Base-by-base conservation (phyloP, 1,284 basidiomycete genomes). In the Rhodotorula sp. region DNA sequence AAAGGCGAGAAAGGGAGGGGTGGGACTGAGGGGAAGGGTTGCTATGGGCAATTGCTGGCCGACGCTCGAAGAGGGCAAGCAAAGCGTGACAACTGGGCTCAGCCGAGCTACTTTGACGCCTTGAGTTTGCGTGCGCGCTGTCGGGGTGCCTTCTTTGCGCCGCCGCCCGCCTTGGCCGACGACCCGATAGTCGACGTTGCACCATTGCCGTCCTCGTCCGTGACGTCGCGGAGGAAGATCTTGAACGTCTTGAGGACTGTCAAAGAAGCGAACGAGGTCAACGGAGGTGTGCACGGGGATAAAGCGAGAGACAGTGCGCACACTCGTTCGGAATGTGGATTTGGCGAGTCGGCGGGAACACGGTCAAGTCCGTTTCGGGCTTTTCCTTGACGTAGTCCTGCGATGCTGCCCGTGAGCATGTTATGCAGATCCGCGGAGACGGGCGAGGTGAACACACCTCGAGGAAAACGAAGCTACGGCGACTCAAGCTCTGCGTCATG, bases 281-380 rank as follows among this genome's bases (percentile, higher is more conserved):
- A 46, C 23, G 17, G 1, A 34, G 14, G 1, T 3, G 46, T 2
- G 12, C 2, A 19, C 12, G 52, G 3, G 44, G 13, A 41, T 1
- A 23, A 41, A 8, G 59, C 21, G 34, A 16, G 44, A 16, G 12
- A 7, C 46, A 21, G 21, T 41, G 48, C 65, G 21, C 21, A 71
- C 66, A 71, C 34, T 71, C 59, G 50, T 44, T 63, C 48, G 69
- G 69, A 46, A 71, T 62, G 53, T 71, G 69, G 44, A 66, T 66
- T 45, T 58, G n/a, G 13, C 66, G 64, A 16, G 42, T 45, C 23
- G 69, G 69, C 46, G 69, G 69, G 46, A 71, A 71, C 41, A 49
- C 44, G 59, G 55, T 67, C 50, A 58, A 13, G 61, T 71, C 69
- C 21, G 46, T 49, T 3, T 63, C 44, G 8, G 65, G 69, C 46